phyloP scores from a whole-genome alignment of 495 filamentous ascomycete genomes.

The Talaromyces wortmannii region DNA sequence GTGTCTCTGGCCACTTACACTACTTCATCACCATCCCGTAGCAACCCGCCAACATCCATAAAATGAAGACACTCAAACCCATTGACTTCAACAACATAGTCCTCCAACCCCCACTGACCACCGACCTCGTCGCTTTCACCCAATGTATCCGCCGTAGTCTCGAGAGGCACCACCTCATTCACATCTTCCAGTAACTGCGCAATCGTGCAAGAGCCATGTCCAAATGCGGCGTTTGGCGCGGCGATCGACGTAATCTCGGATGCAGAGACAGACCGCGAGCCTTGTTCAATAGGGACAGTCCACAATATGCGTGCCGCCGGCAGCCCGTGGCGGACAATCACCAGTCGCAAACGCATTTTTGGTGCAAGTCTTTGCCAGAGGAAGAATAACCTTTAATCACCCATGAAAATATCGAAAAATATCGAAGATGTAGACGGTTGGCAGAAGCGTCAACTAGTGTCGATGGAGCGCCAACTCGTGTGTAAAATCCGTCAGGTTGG shows the following conservation, averaged over 20 bases:
- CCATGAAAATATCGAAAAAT: too few relatives aligned
- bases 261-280: constrained; percentile 20
- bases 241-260: constrained; percentile 29
- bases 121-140: constrained; percentile 23
- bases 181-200: constrained; percentile 78
- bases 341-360: constrained; percentile 74
- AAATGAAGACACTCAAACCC: constrained; percentile 92
- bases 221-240: constrained; percentile 37
- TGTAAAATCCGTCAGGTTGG: background rate
- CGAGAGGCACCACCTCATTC: constrained; percentile 77
- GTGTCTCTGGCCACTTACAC: constrained; percentile 44
- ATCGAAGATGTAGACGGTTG: too few relatives aligned
- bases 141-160: constrained; percentile 46
- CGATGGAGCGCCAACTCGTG: background rate
- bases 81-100: constrained; percentile 80
- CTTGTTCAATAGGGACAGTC: constrained; percentile 26
- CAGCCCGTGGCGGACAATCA: constrained; percentile 72
- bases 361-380: background rate
- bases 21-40: constrained; percentile 81
- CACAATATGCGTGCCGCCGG: constrained; percentile 74
- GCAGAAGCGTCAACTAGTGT: background rate
- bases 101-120: constrained; percentile 78
- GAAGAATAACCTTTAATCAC: too few relatives aligned
- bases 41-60: constrained; percentile 57
- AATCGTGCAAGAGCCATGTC: constrained; percentile 57